phyloP scores from a whole-genome alignment of 2,329 filamentous ascomycete genomes.

The Acrocalymma vagum region DNA sequence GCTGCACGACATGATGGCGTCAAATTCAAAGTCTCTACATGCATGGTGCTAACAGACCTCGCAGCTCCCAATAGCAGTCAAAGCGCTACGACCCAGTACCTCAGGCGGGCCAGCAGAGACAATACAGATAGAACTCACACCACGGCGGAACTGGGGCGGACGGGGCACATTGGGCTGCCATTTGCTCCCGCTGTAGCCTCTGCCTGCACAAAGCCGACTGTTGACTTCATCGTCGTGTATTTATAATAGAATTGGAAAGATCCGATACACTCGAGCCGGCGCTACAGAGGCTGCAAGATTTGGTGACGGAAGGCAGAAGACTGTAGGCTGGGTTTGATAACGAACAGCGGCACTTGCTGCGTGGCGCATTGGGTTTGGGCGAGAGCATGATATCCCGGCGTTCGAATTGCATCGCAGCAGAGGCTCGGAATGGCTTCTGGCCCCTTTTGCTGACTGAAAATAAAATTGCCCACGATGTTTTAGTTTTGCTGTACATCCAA shows the following conservation, averaged over 20 bases:
- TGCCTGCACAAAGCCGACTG: no score
- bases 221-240: no score
- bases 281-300: no score
- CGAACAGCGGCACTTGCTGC: conserved; percentile 34
- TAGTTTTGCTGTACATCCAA: no score
- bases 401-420: conserved; percentile 28
- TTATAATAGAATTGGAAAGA: no score
- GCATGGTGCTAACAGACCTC: conserved; percentile 31
- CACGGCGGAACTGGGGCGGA: conserved; percentile 86
- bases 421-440: no score
- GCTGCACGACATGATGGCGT: conserved; percentile 20
- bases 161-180: conserved; percentile 90
- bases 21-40: conserved; percentile 3
- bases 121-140: conserved; percentile 76
- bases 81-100: conserved; percentile 60
- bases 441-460: no score
- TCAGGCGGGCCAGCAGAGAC: conserved; percentile 53
- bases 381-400: conserved; percentile 46
- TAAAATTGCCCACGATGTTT: no score
- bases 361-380: conserved; percentile 45
- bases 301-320: no score
- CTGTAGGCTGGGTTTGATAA: conserved; percentile 10
- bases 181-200: conserved; percentile 75
- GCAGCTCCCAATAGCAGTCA: conserved; percentile 76
- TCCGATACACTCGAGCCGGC: no score